phyloP scores from a whole-genome alignment of 106 monocot genomes.

The Dactylorhiza incarnata region DNA sequence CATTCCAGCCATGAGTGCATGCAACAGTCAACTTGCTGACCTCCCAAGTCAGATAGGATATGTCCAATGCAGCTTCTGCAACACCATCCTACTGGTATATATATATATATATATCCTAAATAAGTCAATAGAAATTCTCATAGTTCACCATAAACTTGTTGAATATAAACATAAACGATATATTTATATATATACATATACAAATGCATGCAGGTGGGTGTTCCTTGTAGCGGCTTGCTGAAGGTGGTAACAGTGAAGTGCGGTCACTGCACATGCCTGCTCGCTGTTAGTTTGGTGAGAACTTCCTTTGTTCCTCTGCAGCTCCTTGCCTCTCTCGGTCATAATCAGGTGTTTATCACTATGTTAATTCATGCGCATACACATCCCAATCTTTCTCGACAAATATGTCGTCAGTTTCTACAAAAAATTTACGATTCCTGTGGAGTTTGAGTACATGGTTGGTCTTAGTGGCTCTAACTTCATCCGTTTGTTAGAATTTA shows the following conservation, averaged over 20 bases:
- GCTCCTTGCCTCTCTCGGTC: slow-evolving; percentile 27
- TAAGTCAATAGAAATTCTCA: neutral
- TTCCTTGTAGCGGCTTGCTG: slow-evolving; percentile 57
- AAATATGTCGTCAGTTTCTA: too few species aligned
- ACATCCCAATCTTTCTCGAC: too few species aligned
- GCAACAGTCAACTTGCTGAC: slow-evolving; percentile 43
- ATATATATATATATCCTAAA: neutral
- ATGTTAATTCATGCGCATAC: too few species aligned
- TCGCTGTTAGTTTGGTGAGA: slow-evolving; percentile 59
- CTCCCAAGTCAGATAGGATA: slow-evolving; percentile 76
- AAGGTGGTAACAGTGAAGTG: slow-evolving; percentile 75
- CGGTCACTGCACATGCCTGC: slow-evolving; percentile 72
- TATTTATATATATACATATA: neutral
- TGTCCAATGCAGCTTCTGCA: slow-evolving; percentile 84
- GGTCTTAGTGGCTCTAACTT: too few species aligned
- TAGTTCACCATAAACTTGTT: neutral
- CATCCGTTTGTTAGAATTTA: too few species aligned
- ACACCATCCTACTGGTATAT: slow-evolving; percentile 61
- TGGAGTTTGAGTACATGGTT: too few species aligned
- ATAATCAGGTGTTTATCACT: slow-evolving; percentile 13
- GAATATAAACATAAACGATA: neutral
- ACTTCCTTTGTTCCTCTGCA: slow-evolving; percentile 46
- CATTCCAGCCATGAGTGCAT: slow-evolving; percentile 26
- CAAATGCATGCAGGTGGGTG: slow-evolving; percentile 52
- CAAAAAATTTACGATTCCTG: too few species aligned